These are phyloP conservation scores for Vigna mungo DNA, from an alignment of 306 rosid genomes.

Conservation along the genomic window DNA sequence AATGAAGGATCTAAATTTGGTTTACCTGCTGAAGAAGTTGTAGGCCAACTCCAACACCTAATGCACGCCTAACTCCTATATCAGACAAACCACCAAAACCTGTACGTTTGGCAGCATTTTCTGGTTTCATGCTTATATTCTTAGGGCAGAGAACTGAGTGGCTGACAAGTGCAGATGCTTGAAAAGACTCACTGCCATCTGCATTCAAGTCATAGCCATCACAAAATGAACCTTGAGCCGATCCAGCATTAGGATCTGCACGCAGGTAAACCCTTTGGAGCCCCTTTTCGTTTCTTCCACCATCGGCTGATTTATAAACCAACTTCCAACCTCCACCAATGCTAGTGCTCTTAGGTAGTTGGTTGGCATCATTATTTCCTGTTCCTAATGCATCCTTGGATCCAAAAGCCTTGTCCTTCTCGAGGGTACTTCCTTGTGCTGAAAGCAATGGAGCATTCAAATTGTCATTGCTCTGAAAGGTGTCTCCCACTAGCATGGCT, in stretches of 20 bases:
- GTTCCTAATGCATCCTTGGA: no score
- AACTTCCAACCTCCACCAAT: slow-evolving; percentile 99
- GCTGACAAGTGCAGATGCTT: slow-evolving; percentile 84
- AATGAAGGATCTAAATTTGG: not conserved
- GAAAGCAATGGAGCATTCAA: slow-evolving; percentile 67
- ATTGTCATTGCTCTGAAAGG: slow-evolving; percentile 57
- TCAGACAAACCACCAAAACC: slow-evolving; percentile 73
- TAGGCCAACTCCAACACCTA: slow-evolving; percentile 84
- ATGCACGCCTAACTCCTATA: slow-evolving; percentile 87
- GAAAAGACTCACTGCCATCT: slow-evolving; percentile 60
- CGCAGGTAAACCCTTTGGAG: slow-evolving; percentile 79
- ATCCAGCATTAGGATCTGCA: slow-evolving; percentile 62
- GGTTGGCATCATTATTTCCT: not conserved
- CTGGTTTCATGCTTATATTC: slow-evolving; percentile 54
- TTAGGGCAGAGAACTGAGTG: slow-evolving; percentile 61
- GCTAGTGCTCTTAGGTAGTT: slow-evolving; percentile 53
- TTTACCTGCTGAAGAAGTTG: slow-evolving; percentile 95
- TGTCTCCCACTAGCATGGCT: slow-evolving; percentile 59
- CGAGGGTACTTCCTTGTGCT: slow-evolving; percentile 53
- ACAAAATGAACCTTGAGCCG: slow-evolving; percentile 61
- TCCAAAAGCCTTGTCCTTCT: no score
- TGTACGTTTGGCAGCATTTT: slow-evolving; percentile 53
- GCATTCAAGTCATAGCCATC: slow-evolving; percentile 58
- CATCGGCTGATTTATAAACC: slow-evolving; percentile 70
- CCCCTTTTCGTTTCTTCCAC: slow-evolving; percentile 60